A percentile compares a stretch with the other conserved stretches of the same genome.
Evolutionary conservation across 495 filamentous ascomycete species (phyloP).

Genomic region (Zalerion maritima): DNA sequence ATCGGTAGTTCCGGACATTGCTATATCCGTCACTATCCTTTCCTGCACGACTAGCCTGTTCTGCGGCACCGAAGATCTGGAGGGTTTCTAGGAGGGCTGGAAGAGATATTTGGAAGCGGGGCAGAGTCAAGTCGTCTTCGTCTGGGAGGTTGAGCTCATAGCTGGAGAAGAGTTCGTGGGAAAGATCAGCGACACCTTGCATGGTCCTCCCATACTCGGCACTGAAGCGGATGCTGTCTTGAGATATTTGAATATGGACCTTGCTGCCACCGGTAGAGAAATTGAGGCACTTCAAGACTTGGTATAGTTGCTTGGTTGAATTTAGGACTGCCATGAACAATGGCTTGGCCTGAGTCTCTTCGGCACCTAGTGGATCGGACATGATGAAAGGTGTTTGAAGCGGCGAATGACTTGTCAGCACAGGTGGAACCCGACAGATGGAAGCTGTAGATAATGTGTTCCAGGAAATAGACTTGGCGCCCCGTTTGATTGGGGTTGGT

Average conservation of each 20-base stretch:
- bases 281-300: constrained; percentile 76
- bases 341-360: too few species aligned
- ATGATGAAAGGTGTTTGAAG: constrained; percentile 4
- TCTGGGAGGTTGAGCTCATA: constrained; percentile 42
- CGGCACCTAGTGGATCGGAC: constrained; percentile 7
- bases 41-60: constrained; percentile 39
- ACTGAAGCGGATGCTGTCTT: constrained; percentile 71
- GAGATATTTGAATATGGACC: constrained; percentile 69
- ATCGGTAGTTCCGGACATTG: constrained; percentile 39
- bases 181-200: constrained; percentile 75
- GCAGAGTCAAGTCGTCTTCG: constrained; percentile 24
- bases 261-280: constrained; percentile 70
- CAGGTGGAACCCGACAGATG: neutral
- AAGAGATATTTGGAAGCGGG: constrained; percentile 68
- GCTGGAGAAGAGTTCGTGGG: constrained; percentile 72
- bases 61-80: constrained; percentile 78
- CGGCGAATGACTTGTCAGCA: constrained; percentile 1
- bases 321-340: constrained; percentile 74
- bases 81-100: constrained; percentile 82
- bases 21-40: constrained; percentile 38
- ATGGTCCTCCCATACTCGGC: constrained; percentile 74
- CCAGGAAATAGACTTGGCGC: too few species aligned
- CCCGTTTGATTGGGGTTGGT: too few species aligned
- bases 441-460: too few species aligned
- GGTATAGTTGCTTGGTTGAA: constrained; percentile 75